Conservation (phyloP, 164 flowering plant species). For the Tetrastigma voinierianum region DNA sequence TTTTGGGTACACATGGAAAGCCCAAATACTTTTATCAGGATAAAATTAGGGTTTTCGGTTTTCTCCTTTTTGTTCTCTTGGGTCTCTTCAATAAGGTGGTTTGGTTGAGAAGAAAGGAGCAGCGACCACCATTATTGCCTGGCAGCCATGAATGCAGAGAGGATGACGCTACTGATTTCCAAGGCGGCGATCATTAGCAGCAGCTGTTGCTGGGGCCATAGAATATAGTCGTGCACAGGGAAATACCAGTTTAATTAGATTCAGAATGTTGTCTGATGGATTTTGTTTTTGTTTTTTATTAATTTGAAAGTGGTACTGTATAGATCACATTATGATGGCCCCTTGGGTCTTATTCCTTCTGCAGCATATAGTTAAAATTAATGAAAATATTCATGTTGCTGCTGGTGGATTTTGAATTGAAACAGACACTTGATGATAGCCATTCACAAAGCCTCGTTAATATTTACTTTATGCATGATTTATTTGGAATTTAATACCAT, state of each 20-base stretch:
- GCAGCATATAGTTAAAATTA: neutral
- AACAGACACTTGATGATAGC: no score
- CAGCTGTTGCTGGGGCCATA: slow-evolving; percentile 9
- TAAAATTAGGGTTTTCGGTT: neutral
- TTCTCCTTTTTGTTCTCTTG: neutral
- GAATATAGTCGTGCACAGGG: slow-evolving; percentile 19
- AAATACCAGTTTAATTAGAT: slow-evolving; percentile 13
- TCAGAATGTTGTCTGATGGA: neutral
- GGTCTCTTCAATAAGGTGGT: slow-evolving; percentile 12
- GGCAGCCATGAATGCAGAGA: slow-evolving; percentile 7
- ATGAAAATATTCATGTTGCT: neutral
- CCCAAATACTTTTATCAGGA: neutral
- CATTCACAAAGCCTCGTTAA: no score
- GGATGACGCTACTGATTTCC: neutral
- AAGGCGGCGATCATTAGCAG: neutral
- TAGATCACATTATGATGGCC: slow-evolving; percentile 15
- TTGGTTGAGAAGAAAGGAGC: slow-evolving; percentile 9
- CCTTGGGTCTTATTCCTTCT: slow-evolving; percentile 4
- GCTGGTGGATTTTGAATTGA: neutral
- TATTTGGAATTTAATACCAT: no score
- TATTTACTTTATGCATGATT: no score
- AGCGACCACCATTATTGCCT: neutral
- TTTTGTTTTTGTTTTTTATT: neutral
- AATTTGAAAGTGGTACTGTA: slow-evolving; percentile 20
- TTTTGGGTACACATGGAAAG: slow-evolving; percentile 2